Percentiles rank a stretch among this genome's conserved stretches.
phyloP scores from a whole-genome alignment of 495 filamentous ascomycete genomes.

The Apiosordaria backusii region DNA sequence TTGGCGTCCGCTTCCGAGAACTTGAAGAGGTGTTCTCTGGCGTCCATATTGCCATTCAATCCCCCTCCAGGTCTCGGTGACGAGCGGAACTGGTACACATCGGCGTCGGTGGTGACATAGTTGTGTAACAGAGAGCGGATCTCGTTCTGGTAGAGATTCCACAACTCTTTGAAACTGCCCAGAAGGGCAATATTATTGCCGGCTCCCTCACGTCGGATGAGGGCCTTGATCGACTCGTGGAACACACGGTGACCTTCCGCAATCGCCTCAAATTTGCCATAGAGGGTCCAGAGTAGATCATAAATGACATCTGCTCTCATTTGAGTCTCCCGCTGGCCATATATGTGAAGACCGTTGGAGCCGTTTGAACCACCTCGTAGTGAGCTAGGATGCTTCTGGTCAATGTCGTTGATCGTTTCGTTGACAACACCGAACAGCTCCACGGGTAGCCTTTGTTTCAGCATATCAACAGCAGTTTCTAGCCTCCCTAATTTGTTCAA shows the following conservation, averaged over 20 bases:
- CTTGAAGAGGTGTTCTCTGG: constrained; percentile 84
- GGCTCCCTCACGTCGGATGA: constrained; percentile 72
- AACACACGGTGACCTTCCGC: constrained; percentile 92
- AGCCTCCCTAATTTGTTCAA: constrained; percentile 83
- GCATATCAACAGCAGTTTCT: constrained; percentile 77
- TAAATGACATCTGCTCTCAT: constrained; percentile 76
- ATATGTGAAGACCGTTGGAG: constrained; percentile 59
- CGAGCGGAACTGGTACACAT: constrained; percentile 55
- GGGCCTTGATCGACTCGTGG: constrained; percentile 81
- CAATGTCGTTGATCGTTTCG: constrained; percentile 89
- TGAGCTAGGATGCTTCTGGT: constrained; percentile 78
- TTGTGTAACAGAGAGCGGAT: constrained; percentile 93
- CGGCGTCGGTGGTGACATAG: constrained; percentile 91
- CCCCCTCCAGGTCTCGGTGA: constrained; percentile 40
- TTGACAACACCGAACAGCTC: constrained; percentile 93
- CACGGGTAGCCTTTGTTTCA: constrained; percentile 90
- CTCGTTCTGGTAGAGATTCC: constrained; percentile 73
- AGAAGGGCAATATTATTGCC: constrained; percentile 57
- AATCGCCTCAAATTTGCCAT: constrained; percentile 95
- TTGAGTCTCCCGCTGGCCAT: constrained; percentile 63
- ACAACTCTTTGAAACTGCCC: constrained; percentile 85
- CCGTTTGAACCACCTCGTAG: constrained; percentile 52
- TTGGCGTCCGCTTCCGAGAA: constrained; percentile 78
- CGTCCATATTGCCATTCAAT: constrained; percentile 52
- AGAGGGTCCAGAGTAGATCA: constrained; percentile 86